Evolutionary conservation across 495 filamentous ascomycete species (phyloP).

Genomic region (Aspergillus campestris): DNA sequence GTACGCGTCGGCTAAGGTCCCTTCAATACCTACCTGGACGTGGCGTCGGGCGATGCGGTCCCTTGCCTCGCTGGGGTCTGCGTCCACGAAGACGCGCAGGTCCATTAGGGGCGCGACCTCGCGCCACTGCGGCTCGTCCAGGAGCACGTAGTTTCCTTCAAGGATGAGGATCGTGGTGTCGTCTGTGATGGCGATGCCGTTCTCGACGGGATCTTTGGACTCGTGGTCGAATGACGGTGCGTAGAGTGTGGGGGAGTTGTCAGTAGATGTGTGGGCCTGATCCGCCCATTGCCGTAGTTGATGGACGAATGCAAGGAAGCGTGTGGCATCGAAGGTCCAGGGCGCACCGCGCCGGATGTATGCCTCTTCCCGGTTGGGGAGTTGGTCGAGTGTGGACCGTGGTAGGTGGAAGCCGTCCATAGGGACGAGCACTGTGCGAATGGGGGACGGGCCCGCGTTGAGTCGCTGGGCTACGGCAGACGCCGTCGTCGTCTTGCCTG

Average conservation of each 20-base stretch:
- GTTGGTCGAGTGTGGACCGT: constrained; percentile 21
- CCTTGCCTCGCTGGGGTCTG: constrained; percentile 23
- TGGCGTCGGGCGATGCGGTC: constrained; percentile 29
- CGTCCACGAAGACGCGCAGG: constrained; percentile 31
- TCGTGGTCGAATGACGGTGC: constrained; percentile 27
- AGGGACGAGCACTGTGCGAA: constrained; percentile 21
- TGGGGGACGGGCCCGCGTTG: constrained; percentile 11
- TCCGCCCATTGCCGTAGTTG: constrained; percentile 5
- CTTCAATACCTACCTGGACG: constrained; percentile 32
- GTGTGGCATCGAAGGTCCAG: constrained; percentile 32
- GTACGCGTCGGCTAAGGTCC: constrained; percentile 29
- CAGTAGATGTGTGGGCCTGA: no score
- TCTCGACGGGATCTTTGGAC: constrained; percentile 30
- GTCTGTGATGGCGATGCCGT: constrained; percentile 24
- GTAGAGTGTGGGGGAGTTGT: no score
- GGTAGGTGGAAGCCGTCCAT: constrained; percentile 40
- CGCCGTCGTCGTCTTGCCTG: constrained; percentile 42
- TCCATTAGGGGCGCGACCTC: constrained; percentile 19
- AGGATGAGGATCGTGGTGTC: constrained; percentile 26
- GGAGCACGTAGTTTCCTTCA: constrained; percentile 33
- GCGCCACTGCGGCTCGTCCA: constrained; percentile 25
- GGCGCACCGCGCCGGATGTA: constrained; percentile 31
- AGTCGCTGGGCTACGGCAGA: constrained; percentile 23
- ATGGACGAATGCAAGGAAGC: constrained; percentile 22
- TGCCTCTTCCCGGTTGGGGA: constrained; percentile 29